Percentiles rank a stretch among this genome's conserved stretches.
Evolutionary conservation across 176 grass and related monocot species (phyloP).

Genomic region (Stipa capillata): DNA sequence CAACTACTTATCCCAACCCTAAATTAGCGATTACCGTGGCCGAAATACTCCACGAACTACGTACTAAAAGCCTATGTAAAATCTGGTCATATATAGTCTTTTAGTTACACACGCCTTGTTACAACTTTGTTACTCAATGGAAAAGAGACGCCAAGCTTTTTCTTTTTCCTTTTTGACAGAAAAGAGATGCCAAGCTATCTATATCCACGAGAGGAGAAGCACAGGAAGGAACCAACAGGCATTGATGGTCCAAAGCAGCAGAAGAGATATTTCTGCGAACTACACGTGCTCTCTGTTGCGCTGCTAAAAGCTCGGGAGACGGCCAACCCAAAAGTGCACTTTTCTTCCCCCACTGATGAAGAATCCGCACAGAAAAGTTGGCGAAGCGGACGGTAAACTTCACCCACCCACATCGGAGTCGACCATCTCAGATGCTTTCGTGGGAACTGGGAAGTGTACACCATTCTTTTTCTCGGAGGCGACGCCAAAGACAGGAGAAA

Average conservation of each 20-base stretch:
- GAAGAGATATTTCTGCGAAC: background rate
- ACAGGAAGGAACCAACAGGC: background rate
- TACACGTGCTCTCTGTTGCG: background rate
- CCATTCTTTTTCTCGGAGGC: background rate
- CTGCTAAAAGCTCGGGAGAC: background rate
- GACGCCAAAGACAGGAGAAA: background rate
- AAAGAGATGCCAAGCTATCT: too few relatives aligned
- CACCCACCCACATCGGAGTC: background rate
- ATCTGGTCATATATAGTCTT: background rate
- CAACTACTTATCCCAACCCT: background rate
- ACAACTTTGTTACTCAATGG: background rate
- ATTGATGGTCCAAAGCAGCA: background rate
- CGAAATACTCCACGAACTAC: too few relatives aligned
- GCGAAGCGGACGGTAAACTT: slow-evolving; percentile 5
- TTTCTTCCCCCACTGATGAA: background rate
- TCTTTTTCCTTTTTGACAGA: too few relatives aligned
- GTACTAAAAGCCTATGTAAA: background rate
- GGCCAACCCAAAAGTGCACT: background rate
- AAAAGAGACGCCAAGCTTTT: background rate
- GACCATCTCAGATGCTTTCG: background rate
- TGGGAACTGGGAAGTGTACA: background rate
- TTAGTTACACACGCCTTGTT: background rate
- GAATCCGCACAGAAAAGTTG: background rate
- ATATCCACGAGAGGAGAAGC: too few relatives aligned
- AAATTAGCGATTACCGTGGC: background rate